A percentile compares a stretch with the other conserved stretches of the same genome.
These are phyloP conservation scores for Cornus kousa DNA, from an alignment of 148 eudicot species.

Conservation along the genomic window DNA sequence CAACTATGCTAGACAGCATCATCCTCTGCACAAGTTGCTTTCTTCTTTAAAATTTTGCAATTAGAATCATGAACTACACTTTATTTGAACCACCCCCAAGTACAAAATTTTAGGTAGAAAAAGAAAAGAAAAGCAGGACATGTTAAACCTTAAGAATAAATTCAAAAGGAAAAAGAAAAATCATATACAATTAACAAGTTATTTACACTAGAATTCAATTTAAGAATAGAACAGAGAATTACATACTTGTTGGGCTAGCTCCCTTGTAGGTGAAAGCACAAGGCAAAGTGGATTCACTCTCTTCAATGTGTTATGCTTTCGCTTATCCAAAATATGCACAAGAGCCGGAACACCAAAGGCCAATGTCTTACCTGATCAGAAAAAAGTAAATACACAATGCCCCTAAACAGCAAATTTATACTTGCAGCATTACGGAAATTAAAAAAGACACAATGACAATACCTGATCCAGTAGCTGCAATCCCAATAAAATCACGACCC, in stretches of 20 bases:
- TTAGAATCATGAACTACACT: neutral
- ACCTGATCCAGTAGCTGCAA: slow-evolving; percentile 99
- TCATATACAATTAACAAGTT: neutral
- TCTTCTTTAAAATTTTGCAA: neutral
- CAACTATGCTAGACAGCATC: too few species aligned
- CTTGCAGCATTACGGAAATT: neutral
- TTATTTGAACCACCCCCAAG: neutral
- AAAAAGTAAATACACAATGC: neutral
- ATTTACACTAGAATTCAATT: neutral
- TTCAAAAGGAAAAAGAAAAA: neutral
- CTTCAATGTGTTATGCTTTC: slow-evolving; percentile 45
- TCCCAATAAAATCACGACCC: slow-evolving; percentile 86
- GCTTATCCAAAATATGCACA: slow-evolving; percentile 65
- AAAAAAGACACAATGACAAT: slow-evolving; percentile 5
- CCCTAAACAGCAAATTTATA: neutral
- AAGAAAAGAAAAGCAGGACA: neutral
- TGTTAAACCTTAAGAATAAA: neutral
- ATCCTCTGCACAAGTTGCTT: neutral
- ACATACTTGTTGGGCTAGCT: slow-evolving; percentile 95
- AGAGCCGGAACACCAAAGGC: slow-evolving; percentile 98
- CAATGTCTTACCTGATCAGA: slow-evolving; percentile 79
- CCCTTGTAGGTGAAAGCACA: slow-evolving; percentile 92
- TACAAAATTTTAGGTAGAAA: neutral
- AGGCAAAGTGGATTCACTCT: slow-evolving; percentile 76
- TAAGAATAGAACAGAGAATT: neutral